Base-by-base conservation (phyloP, 2,329 filamentous ascomycete species). In the Ophiostoma angusticollis region DNA sequence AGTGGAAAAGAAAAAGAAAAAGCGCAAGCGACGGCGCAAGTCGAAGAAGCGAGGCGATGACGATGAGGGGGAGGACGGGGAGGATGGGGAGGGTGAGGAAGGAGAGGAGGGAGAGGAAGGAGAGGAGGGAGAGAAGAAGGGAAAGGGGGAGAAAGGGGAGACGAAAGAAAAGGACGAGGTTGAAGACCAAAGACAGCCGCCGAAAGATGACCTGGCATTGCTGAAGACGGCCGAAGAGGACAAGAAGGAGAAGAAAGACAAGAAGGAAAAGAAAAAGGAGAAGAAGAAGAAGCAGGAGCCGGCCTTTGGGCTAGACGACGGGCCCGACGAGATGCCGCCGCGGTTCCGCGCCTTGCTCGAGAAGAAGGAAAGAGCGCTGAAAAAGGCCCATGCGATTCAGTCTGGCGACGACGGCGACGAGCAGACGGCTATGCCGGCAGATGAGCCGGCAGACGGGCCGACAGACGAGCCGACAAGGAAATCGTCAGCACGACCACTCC, bases 361-460 rank as follows among this genome's bases (percentile, higher is more conserved):
- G 31, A 74, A 72, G 47, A 65, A 68, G 28, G 59, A 66, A 16
- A 78, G 71, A 48, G 70, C 72, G 1, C 55, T 77, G 23, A 66
- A 65, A 43, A 57, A 65, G 42, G 59, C 65, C 4, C 56, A 59
- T 4, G 52, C 47, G 24, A 54, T 57, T 1, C 19, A 24, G 6
- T 2, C 30, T 3, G 5, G 13, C 4, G 13, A 48, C 44, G 2
- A 51, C 53, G 0, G 54, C 53, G n/a, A 47, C 27, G 18, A 8
- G 37, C 27, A 44, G 3, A 51, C 54, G 0, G 55, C 53, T 13
- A 46, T 49, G 13, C 47, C 51, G 4, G 49, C 52, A 13, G 16
- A 9, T 5, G 33, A 34, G 11, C 18, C 23, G 29, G n/a, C 27
- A 21, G 8, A 23, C 16, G n/a, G n/a, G n/a, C n/a, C n/a, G n/a